Base-by-base conservation (phyloP, 108 stramenopile genomes). In the Schizochytrium sp. region DNA sequence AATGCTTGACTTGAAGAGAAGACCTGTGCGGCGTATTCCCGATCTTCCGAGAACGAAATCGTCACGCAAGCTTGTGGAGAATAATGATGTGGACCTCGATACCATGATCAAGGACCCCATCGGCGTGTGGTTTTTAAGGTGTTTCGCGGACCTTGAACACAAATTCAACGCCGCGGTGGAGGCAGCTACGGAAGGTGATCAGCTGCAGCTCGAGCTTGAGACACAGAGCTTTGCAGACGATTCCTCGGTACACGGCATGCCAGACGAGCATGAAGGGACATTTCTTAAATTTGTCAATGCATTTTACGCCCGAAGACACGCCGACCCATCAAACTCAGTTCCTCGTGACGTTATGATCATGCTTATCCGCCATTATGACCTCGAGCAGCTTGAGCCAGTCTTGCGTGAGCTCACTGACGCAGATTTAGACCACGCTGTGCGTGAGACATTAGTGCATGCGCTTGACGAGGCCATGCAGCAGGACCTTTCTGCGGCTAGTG, bases 271-370 rank as follows among this genome's bases (percentile, higher is more conserved):
- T 44, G 64, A 69, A 15, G 15, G 2, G 42, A 69, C 64, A 38
- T 69, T 69, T 69, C 64, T 69, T 44, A 69, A 69, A 38, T 69
- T 69, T 15, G 64, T 69, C 64, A 69, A 69, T 44, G 64, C 64
- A 38, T 69, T 69, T 44, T 3, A 69, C 64, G 64, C 64, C 19
- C 64, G 64, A 7, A 69, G 44, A 3, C 64, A 44, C 64, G 64
- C 64, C 12, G 64, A 69, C 28, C 64, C 64, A 8, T 69, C 64
- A 44, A 69, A 69, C 64, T 69, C 64, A 8, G 64, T 69, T 44
- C 28, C 64, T 7, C 64, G 64, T 44, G 44, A 44, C 64, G 28
- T 69, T 44, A 44, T 69, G 19, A 44, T 69, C 2, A 12, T 69
- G 19, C 64, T 69, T 44, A 69, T 69, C 28, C 64, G 64, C 2